Conservation (phyloP, 345 rosid species). For the Punica granatum region DNA sequence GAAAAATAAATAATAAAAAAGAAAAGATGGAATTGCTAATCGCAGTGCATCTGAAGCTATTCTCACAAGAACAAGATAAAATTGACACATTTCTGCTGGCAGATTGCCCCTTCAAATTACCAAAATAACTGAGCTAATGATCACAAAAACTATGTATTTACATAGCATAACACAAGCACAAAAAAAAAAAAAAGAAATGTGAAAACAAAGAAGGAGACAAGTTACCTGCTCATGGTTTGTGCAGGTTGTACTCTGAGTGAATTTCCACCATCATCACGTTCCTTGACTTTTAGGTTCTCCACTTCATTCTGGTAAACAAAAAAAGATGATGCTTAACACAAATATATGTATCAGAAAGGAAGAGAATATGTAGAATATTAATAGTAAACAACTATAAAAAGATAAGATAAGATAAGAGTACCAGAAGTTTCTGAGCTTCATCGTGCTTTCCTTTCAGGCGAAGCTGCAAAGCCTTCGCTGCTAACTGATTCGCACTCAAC, state of each 20-base stretch:
- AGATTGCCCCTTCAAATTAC: background rate
- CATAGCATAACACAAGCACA: background rate
- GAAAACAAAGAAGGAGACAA: constrained; percentile 4
- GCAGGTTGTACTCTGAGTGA: constrained; percentile 19
- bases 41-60: background rate
- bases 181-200: background rate
- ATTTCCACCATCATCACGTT: constrained; percentile 30
- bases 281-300: constrained; percentile 50
- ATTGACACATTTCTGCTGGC: background rate
- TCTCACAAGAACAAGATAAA: background rate
- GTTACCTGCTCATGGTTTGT: constrained; percentile 43
- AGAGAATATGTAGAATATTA: background rate
- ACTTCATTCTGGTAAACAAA: constrained; percentile 49
- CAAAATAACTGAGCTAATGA: background rate
- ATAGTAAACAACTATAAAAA: background rate
- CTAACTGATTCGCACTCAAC: constrained; percentile 66
- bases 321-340: constrained; percentile 10
- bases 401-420: constrained; percentile 17
- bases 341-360: background rate
- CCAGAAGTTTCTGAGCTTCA: constrained; percentile 81
- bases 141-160: background rate
- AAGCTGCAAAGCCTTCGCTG: constrained; percentile 87
- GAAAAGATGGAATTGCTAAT: background rate
- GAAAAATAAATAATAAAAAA: background rate
- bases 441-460: constrained; percentile 83